These are phyloP conservation scores for Allium fistulosum DNA, from an alignment of 106 monocot genomes.

Conservation along the genomic window DNA sequence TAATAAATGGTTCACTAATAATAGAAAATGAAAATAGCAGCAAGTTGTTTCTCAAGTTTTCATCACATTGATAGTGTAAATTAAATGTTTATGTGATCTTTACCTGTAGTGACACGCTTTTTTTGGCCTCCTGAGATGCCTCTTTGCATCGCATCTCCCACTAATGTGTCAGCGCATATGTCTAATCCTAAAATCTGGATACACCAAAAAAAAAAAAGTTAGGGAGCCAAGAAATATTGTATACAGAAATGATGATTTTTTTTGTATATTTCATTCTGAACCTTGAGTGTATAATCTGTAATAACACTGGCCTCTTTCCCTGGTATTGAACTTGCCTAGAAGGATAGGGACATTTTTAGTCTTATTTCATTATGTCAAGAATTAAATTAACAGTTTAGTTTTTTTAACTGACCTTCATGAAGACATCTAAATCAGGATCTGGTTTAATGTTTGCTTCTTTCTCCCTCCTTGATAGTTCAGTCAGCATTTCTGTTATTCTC, in stretches of 20 bases:
- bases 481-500: constrained; percentile 14
- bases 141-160: too few relatives aligned
- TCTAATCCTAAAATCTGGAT: too few relatives aligned
- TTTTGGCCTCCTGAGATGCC: too few relatives aligned
- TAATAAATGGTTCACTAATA: not conserved
- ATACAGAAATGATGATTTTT: not conserved
- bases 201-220: too few relatives aligned
- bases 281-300: constrained; percentile 70
- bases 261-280: not conserved
- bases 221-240: too few relatives aligned
- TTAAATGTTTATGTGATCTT: not conserved
- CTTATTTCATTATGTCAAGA: not conserved
- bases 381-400: not conserved
- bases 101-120: too few relatives aligned
- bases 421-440: constrained; percentile 31
- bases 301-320: constrained; percentile 36
- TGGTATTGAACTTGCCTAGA: constrained; percentile 36
- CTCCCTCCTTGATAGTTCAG: constrained; percentile 20
- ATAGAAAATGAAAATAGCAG: not conserved
- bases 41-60: not conserved
- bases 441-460: constrained; percentile 27
- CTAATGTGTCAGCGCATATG: too few relatives aligned
- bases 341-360: not conserved
- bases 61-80: not conserved
- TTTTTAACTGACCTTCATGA: constrained; percentile 58